Evolutionary conservation across 306 rosid species (phyloP).

Genomic region (Trifolium fragiferum): DNA sequence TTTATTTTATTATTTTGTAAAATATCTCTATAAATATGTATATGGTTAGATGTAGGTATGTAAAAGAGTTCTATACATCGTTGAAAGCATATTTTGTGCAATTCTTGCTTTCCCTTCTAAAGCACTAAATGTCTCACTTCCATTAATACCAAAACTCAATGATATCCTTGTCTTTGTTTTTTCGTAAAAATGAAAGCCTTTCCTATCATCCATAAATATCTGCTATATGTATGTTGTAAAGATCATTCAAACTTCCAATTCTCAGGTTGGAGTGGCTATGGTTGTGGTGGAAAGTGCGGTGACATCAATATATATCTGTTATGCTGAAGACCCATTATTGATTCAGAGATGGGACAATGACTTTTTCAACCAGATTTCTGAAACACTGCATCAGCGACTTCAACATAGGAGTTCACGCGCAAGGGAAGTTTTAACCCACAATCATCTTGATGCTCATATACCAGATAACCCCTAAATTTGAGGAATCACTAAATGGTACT

Average conservation of each 20-base stretch:
- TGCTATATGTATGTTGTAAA: neutral
- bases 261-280: conserved; percentile 94
- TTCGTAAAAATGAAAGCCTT: neutral
- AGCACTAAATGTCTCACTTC: neutral
- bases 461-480: conserved; percentile 33
- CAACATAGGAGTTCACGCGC: conserved; percentile 83
- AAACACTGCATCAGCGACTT: conserved; percentile 90
- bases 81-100: neutral
- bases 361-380: conserved; percentile 89
- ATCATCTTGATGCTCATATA: conserved; percentile 53
- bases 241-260: neutral
- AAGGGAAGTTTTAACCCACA: conserved; percentile 67
- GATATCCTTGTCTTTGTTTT: neutral
- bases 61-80: neutral
- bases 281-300: conserved; percentile 98
- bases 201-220: neutral
- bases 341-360: conserved; percentile 92
- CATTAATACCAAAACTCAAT: neutral
- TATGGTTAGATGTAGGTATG: neutral
- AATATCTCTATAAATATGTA: neutral
- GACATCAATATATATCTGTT: conserved; percentile 92
- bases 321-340: conserved; percentile 90
- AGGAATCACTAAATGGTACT: conserved; percentile 1
- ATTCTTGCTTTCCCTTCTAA: neutral
- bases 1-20: neutral